These are phyloP conservation scores for Micractinium sp. DNA, from an alignment of 139 green algal species.

Conservation along the genomic window DNA sequence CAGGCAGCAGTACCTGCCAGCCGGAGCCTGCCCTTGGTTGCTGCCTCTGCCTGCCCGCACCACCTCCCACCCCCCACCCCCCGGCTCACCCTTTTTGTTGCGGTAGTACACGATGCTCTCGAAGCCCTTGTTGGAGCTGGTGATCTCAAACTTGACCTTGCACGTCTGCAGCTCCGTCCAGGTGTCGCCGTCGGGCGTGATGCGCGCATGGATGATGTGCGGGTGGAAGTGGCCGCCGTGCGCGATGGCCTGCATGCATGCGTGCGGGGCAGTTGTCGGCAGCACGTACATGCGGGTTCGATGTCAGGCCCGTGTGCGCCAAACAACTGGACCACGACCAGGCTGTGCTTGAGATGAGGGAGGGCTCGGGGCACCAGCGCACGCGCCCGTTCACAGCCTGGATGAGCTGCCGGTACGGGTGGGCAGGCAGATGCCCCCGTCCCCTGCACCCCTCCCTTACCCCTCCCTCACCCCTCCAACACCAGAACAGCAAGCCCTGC, in stretches of 20 bases:
- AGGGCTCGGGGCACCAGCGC: too few species aligned
- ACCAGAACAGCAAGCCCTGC: background rate
- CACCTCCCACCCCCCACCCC: background rate
- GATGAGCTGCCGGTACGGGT: background rate
- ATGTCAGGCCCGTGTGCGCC: too few species aligned
- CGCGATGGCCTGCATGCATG: background rate
- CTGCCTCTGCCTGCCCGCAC: too few species aligned
- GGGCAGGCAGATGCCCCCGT: background rate
- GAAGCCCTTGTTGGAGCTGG: background rate
- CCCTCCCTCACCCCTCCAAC: background rate
- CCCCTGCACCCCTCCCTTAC: background rate
- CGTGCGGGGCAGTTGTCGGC: too few species aligned
- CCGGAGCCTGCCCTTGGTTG: too few species aligned
- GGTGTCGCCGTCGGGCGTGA: background rate
- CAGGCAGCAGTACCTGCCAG: too few species aligned
- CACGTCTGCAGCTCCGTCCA: background rate
- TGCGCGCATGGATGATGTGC: background rate
- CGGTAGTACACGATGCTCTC: conserved; percentile 6
- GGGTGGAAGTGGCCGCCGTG: background rate
- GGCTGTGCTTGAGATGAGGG: too few species aligned
- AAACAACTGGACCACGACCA: too few species aligned
- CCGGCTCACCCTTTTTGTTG: background rate
- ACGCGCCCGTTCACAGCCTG: background rate
- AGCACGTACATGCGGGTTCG: too few species aligned
- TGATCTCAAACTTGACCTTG: background rate